A percentile compares a stretch with the other conserved stretches of the same genome.
Conservation (phyloP, 768 basidiomycete species). For the Termitomyces sp. region DNA sequence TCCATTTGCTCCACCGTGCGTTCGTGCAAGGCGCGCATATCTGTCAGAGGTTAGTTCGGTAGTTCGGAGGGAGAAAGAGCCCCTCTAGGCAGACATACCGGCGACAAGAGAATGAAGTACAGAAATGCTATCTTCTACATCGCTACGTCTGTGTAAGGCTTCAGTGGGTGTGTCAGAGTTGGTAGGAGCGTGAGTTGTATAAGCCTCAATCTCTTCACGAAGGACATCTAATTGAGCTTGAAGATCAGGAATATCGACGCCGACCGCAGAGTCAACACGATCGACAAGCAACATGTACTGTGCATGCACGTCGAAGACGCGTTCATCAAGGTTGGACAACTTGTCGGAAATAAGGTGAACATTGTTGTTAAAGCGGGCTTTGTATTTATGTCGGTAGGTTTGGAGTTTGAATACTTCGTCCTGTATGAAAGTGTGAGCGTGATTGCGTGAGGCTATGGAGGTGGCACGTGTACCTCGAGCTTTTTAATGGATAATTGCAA, state of each 20-base stretch:
- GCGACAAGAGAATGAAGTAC: slow-evolving; percentile 37
- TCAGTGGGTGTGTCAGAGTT: slow-evolving; percentile 1
- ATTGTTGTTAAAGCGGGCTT: slow-evolving; percentile 38
- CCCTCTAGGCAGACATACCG: slow-evolving; percentile 31
- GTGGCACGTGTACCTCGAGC: slow-evolving; percentile 18
- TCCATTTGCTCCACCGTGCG: slow-evolving; percentile 43
- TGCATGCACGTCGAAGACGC: slow-evolving; percentile 34
- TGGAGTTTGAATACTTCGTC: slow-evolving; percentile 37
- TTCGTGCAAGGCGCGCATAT: slow-evolving; percentile 43
- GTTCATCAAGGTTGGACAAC: slow-evolving; percentile 37
- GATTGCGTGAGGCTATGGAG: background rate
- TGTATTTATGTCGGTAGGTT: slow-evolving; percentile 36
- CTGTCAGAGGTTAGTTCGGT: slow-evolving; percentile 23
- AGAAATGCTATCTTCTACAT: slow-evolving; percentile 29
- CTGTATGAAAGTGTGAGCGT: slow-evolving; percentile 19
- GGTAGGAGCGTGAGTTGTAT: slow-evolving; percentile 1
- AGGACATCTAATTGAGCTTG: slow-evolving; percentile 37
- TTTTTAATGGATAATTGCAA: slow-evolving; percentile 12
- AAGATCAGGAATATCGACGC: slow-evolving; percentile 31
- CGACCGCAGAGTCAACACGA: slow-evolving; percentile 28
- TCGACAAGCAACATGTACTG: slow-evolving; percentile 33
- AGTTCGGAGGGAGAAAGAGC: slow-evolving; percentile 6
- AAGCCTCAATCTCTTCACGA: slow-evolving; percentile 24
- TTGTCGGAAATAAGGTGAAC: slow-evolving; percentile 37
- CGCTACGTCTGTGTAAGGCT: slow-evolving; percentile 21